Evolutionary conservation across 1,284 basidiomycete species (phyloP).

Genomic region (Cutaneotrichosporon spelunceum): DNA sequence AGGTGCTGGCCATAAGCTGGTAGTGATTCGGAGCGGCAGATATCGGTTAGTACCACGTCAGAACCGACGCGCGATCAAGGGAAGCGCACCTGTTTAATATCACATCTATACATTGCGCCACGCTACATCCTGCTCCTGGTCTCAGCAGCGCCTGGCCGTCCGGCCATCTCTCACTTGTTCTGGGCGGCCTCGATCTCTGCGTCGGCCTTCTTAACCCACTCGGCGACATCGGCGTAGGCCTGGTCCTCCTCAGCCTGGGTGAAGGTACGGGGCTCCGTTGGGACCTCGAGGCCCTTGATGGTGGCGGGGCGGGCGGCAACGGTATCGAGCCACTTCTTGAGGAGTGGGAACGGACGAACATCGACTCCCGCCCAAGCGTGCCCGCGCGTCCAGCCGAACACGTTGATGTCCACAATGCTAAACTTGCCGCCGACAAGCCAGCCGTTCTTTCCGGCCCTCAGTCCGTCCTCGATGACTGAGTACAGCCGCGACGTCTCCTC

Average conservation of each 20-base stretch:
- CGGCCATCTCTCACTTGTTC: slow-evolving; percentile 11
- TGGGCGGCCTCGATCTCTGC: slow-evolving; percentile 22
- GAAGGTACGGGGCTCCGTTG: slow-evolving; percentile 25
- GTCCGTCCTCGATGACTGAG: slow-evolving; percentile 67
- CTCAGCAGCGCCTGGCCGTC: background rate
- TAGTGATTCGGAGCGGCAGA: background rate
- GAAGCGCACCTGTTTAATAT: too few relatives aligned
- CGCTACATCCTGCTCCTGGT: background rate
- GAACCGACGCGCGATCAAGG: too few relatives aligned
- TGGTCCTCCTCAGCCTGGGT: slow-evolving; percentile 27
- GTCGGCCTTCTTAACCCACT: slow-evolving; percentile 36
- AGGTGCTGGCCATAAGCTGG: background rate
- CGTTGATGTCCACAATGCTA: slow-evolving; percentile 57
- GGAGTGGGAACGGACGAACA: slow-evolving; percentile 59
- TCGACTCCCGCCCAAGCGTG: slow-evolving; percentile 57
- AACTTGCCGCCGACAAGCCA: slow-evolving; percentile 69
- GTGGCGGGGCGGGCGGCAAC: slow-evolving; percentile 54
- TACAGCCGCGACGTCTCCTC: slow-evolving; percentile 76
- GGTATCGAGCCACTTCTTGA: slow-evolving; percentile 58
- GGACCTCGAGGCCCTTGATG: slow-evolving; percentile 49
- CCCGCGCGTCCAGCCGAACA: slow-evolving; percentile 56
- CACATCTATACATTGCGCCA: too few relatives aligned
- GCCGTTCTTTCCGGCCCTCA: slow-evolving; percentile 52
- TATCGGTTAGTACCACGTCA: too few relatives aligned
- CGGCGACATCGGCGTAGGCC: slow-evolving; percentile 22